Evolutionary conservation across 345 rosid genomes (phyloP), one percentile per base, ranked within the genome.

Genomic region (Clarkia xantiana): DNA sequence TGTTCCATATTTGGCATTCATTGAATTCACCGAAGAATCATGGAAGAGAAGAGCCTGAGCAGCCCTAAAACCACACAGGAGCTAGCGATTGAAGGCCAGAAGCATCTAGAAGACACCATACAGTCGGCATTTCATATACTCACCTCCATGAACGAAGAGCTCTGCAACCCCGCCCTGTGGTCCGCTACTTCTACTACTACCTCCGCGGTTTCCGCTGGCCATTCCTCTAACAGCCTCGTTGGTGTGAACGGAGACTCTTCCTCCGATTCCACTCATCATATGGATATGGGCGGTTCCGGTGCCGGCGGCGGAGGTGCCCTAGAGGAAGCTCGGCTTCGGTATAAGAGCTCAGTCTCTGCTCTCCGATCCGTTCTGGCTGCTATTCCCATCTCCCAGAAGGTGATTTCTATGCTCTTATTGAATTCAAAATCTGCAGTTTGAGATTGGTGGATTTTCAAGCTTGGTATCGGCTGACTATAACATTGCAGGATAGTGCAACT

Each of bases 141-240:
- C 59, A 71, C 80, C 40, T 78, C 94, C 61, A 87, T 84, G 87
- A 87, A 87, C 66, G 90, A 87, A 57, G 96, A 87, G 81, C 95
- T 93, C 40, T 87, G 96, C 64, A 87, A 84, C 53, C 86, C 94
- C 1, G 49, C 81, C 47, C 62, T 86, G 29, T 91, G 98, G 98
- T 72, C 90, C 46, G 71, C 84, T 22, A 51, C 78, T 41, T 40
- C 78, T 43, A 20, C 90, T 44, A 69, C 84, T 22, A 51, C 78
- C 41, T 40, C 78, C 45, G 25, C 67, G 3, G 0, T 71, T 16
- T n/a, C 65, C 36, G 16, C 65, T 40, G 9, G 23, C 59, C 18
- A 60, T 53, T 6, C 69, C 44, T 56, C 79, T 10, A 71, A 47
- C 54, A 69, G 69, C 12, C 17, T 36, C 11, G 59, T 18, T 25